Evolutionary conservation across 768 basidiomycete genomes (phyloP).

Genomic region (Termitomyces heimii): DNA sequence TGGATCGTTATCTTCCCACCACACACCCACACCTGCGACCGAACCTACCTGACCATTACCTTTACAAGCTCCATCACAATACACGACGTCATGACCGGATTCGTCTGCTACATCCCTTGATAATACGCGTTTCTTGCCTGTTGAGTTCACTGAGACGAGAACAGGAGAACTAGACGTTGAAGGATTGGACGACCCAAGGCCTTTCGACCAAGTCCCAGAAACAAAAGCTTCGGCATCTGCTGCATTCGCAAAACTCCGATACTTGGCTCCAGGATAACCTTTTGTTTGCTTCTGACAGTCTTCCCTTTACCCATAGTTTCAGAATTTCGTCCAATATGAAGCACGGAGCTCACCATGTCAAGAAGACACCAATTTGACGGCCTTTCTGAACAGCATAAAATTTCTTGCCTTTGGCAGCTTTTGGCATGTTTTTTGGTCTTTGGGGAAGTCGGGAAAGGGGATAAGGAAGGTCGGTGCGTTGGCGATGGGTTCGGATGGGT

Average conservation of each 20-base stretch:
- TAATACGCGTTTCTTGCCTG: slow-evolving; percentile 29
- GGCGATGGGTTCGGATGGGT: slow-evolving; percentile 5
- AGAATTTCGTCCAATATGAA: slow-evolving; percentile 3
- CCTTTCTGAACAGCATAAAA: slow-evolving; percentile 79
- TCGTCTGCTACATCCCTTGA: slow-evolving; percentile 24
- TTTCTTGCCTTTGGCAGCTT: slow-evolving; percentile 27
- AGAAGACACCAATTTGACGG: slow-evolving; percentile 56
- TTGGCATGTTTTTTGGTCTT: slow-evolving; percentile 12
- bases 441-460: neutral
- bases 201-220: slow-evolving; percentile 6
- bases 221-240: slow-evolving; percentile 58
- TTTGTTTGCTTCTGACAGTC: slow-evolving; percentile 69
- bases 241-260: slow-evolving; percentile 59
- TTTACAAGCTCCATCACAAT: slow-evolving; percentile 83
- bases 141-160: neutral
- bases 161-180: neutral
- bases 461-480: neutral
- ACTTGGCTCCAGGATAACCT: slow-evolving; percentile 53
- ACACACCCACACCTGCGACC: slow-evolving; percentile 83
- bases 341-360: slow-evolving; percentile 47
- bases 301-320: slow-evolving; percentile 38
- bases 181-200: neutral
- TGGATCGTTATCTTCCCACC: slow-evolving; percentile 70
- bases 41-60: slow-evolving; percentile 69
- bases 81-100: slow-evolving; percentile 48